Conservation (phyloP, 2,329 filamentous ascomycete species). For the Daldinia sp. region DNA sequence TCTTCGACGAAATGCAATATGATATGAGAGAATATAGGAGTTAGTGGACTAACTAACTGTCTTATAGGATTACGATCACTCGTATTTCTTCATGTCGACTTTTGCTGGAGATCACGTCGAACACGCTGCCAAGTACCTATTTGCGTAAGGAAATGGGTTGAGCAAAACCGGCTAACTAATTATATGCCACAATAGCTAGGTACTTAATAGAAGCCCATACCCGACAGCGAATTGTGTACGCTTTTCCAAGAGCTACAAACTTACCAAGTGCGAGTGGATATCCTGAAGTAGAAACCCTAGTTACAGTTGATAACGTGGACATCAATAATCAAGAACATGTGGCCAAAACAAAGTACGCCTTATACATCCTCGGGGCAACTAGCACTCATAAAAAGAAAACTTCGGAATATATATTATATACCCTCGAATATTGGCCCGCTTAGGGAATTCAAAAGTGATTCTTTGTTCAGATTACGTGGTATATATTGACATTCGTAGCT, state of each 20-base stretch:
- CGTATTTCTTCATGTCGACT: slow-evolving; percentile 94
- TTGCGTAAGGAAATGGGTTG: slow-evolving; percentile 46
- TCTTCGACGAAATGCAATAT: too few relatives aligned
- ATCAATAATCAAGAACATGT: background rate
- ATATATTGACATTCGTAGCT: slow-evolving; percentile 38
- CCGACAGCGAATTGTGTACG: background rate
- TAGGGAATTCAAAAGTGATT: slow-evolving; percentile 17
- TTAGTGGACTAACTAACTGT: background rate
- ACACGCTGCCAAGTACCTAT: slow-evolving; percentile 88
- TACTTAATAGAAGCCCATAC: background rate
- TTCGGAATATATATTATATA: slow-evolving; percentile 6
- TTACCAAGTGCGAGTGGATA: background rate
- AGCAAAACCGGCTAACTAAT: background rate
- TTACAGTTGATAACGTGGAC: background rate
- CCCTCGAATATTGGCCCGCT: slow-evolving; percentile 1
- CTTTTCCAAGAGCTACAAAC: background rate
- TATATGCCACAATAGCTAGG: background rate
- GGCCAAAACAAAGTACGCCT: background rate
- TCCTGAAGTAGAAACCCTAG: background rate
- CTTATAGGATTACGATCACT: slow-evolving; percentile 89
- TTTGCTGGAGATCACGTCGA: slow-evolving; percentile 93
- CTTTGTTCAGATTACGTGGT: slow-evolving; percentile 42
- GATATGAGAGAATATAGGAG: background rate
- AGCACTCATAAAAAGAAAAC: background rate
- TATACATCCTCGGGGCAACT: slow-evolving; percentile 8